phyloP scores from a whole-genome alignment of 2,329 filamentous ascomycete genomes.

The Cercospora brassicicola region DNA sequence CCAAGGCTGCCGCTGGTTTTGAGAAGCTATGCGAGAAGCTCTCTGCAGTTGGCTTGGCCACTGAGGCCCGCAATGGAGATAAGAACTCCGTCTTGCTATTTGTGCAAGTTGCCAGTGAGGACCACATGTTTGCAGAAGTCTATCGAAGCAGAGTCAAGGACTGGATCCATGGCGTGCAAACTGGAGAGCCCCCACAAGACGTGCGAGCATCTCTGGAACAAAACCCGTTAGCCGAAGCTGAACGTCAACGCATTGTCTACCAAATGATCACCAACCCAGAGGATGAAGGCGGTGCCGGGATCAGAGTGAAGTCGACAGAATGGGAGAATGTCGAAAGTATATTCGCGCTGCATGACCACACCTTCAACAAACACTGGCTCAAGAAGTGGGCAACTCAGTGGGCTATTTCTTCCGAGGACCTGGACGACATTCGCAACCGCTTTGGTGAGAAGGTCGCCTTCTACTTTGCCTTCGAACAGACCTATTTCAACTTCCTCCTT shows the following conservation, averaged over 20 bases:
- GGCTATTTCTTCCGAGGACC: slow-evolving; percentile 49
- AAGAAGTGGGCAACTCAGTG: slow-evolving; percentile 54
- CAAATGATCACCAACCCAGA: slow-evolving; percentile 62
- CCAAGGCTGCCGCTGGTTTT: slow-evolving; percentile 72
- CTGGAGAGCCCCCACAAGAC: slow-evolving; percentile 72
- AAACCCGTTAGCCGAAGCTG: slow-evolving; percentile 81
- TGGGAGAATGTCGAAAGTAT: slow-evolving; percentile 53
- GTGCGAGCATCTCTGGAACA: slow-evolving; percentile 65
- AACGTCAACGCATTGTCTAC: slow-evolving; percentile 83
- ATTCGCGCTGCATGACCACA: slow-evolving; percentile 53
- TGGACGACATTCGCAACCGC: slow-evolving; percentile 54
- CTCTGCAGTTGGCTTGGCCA: slow-evolving; percentile 75
- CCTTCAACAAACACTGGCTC: slow-evolving; percentile 56
- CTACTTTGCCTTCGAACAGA: slow-evolving; percentile 92
- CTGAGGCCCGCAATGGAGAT: slow-evolving; percentile 81
- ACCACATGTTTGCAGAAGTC: slow-evolving; percentile 74
- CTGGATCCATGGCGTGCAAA: slow-evolving; percentile 86
- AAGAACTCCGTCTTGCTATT: slow-evolving; percentile 77
- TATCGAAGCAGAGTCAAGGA: slow-evolving; percentile 82
- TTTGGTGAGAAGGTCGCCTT: slow-evolving; percentile 70
- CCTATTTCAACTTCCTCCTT: slow-evolving; percentile 83
- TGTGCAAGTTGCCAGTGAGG: slow-evolving; percentile 72
- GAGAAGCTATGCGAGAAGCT: slow-evolving; percentile 74
- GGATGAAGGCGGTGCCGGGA: slow-evolving; percentile 52
- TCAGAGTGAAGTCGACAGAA: slow-evolving; percentile 52